Conservation (phyloP, 1,139 yeast species). For the Zygoascus hellenicus region DNA sequence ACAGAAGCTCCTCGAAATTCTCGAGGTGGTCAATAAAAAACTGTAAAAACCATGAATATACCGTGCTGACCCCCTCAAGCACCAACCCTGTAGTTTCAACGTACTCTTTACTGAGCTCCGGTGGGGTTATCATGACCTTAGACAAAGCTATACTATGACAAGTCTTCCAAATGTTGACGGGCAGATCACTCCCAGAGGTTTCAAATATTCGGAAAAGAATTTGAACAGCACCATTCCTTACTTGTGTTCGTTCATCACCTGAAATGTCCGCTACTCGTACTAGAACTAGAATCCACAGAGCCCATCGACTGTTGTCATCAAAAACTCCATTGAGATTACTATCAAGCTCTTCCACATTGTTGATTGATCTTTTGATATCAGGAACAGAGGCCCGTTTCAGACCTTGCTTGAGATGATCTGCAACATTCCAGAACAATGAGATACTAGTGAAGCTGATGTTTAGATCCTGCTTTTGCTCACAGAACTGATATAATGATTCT, state of each 20-base stretch:
- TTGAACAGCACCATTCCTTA: conserved; percentile 82
- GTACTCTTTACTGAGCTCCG: conserved; percentile 33
- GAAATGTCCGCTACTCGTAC: conserved; percentile 58
- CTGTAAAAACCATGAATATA: conserved; percentile 44
- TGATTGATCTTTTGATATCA: conserved; percentile 15
- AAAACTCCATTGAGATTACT: not conserved
- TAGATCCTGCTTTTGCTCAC: conserved; percentile 62
- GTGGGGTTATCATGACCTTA: conserved; percentile 29
- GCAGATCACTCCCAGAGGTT: conserved; percentile 58
- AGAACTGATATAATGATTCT: conserved; percentile 66
- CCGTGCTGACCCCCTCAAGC: conserved; percentile 51
- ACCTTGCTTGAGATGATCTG: conserved; percentile 57
- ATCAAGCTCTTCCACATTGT: conserved; percentile 13
- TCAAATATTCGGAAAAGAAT: conserved; percentile 82
- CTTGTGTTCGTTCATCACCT: conserved; percentile 64
- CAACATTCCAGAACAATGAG: conserved; percentile 85
- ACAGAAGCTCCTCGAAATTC: conserved; percentile 41
- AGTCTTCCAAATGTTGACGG: conserved; percentile 36
- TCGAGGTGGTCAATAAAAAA: conserved; percentile 27
- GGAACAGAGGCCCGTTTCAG: conserved; percentile 12
- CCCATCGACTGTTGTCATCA: conserved; percentile 17
- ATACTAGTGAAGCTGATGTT: conserved; percentile 88
- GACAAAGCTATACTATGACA: conserved; percentile 35
- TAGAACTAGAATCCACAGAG: conserved; percentile 61
- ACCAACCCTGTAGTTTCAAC: conserved; percentile 53